Base-by-base conservation (phyloP, 2,329 filamentous ascomycete species). In the Aschersonia sp. region DNA sequence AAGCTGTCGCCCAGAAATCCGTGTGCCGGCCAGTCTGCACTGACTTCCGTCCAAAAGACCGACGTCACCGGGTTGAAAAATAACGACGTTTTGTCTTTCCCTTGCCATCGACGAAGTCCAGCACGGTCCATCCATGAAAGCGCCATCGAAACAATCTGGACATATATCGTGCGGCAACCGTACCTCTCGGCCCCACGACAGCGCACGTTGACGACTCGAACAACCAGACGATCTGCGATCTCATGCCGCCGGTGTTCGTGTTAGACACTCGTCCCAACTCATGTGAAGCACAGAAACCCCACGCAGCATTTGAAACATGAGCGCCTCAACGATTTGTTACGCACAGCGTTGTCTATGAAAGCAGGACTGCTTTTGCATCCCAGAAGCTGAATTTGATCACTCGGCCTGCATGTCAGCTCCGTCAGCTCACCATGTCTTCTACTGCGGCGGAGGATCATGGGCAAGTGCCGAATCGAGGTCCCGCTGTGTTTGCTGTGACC, bases 401-500 rank as follows among this genome's bases (percentile, higher is more conserved):
- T 43, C 46, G 46, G 44, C 40, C 46, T 51, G 49, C 39, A 37
- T 44, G 45, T 31, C 45, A 11, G 42, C 11, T 29, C 43, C 39
- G 29, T 4, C 43, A 22, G 32, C 44, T 32, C 39, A 29, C 41
- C 46, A 53, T 54, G 51, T 50, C 46, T 46, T 52, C 50, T 41
- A 22, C 43, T 29, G 42, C 40, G 43, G 43, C 35, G 44, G 47
- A 42, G 37, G 49, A 44, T 37, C 9, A 45, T 49, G 49, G 30
- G 5, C 4, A 40, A n/a, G 55, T 69, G 44, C 66, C 68, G 42
- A 68, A 78, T 60, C 73, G 76, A 40, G 76, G 77, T 29, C 73
- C 74, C 48, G 67, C 71, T 39, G 82, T 87, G 46, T 78, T 88
- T 57, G 76, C 76, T 55, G 83, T 87, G 52, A 83, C 82, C n/a